Conservation (phyloP, 495 filamentous ascomycete species). For the Xylaria nigripes region DNA sequence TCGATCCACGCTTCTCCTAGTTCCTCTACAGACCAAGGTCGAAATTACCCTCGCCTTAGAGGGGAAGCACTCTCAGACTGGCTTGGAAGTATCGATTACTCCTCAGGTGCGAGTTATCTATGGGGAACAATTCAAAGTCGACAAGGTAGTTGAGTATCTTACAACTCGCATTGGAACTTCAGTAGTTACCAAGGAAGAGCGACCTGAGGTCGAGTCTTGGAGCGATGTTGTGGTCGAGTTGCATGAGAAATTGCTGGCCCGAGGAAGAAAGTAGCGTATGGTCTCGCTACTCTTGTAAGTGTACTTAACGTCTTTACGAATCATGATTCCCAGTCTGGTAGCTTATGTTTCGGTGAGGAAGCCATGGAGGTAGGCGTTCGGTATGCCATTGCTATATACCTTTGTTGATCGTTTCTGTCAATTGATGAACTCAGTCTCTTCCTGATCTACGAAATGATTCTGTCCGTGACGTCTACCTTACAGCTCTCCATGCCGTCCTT, state of each 20-base stretch:
- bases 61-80: constrained; percentile 11
- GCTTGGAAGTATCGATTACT: constrained; percentile 39
- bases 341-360: not conserved
- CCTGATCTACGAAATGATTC: not conserved
- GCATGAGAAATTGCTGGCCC: constrained; percentile 45
- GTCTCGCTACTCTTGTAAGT: not conserved
- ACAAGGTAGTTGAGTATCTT: constrained; percentile 56
- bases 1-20: constrained; percentile 46
- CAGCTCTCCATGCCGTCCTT: not conserved
- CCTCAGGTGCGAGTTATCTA: constrained; percentile 51
- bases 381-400: constrained; percentile 1
- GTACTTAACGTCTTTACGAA: constrained; percentile 14
- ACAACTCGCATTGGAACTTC: constrained; percentile 35
- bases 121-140: constrained; percentile 56
- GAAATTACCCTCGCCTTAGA: constrained; percentile 41
- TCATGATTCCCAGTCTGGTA: constrained; percentile 14
- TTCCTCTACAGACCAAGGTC: constrained; percentile 52
- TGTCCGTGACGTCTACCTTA: not conserved
- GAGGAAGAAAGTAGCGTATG: constrained; percentile 39
- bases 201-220: constrained; percentile 39
- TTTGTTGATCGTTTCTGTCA: not conserved
- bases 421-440: not conserved
- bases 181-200: constrained; percentile 25
- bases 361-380: not conserved
- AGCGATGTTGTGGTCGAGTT: constrained; percentile 48